phyloP scores from a whole-genome alignment of 257 asterid species.

The Leonotis leonurus region DNA sequence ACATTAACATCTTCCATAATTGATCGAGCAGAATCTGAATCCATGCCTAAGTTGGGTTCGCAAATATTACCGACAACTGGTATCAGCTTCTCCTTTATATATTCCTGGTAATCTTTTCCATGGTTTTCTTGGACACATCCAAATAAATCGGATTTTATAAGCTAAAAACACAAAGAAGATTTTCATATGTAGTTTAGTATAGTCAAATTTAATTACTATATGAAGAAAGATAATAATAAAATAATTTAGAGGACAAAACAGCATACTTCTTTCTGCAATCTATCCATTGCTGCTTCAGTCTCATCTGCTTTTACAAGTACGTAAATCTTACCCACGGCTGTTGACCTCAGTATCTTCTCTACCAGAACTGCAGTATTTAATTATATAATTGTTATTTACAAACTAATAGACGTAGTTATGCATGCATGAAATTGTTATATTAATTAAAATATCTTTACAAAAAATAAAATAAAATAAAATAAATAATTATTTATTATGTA shows the following conservation, averaged over 20 bases:
- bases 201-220: too few species aligned
- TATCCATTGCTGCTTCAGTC: constrained; percentile 22
- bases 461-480: too few species aligned
- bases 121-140: constrained; percentile 22
- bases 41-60: constrained; percentile 49
- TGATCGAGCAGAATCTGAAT: constrained; percentile 7
- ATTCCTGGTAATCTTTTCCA: constrained; percentile 30
- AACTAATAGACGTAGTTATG: too few species aligned
- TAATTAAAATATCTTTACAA: too few species aligned
- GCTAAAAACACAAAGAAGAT: constrained; percentile 1
- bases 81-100: constrained; percentile 32
- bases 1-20: constrained; percentile 32
- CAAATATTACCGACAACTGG: constrained; percentile 41
- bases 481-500: too few species aligned
- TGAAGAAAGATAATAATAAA: too few species aligned
- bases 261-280: constrained; percentile 22
- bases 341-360: constrained; percentile 37
- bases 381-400: neutral
- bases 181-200: too few species aligned
- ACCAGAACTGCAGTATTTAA: constrained; percentile 18
- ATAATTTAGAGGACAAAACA: too few species aligned
- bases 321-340: constrained; percentile 11
- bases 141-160: constrained; percentile 34
- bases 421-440: too few species aligned
- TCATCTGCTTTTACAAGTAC: constrained; percentile 26